Percentiles rank a stretch among this genome's conserved stretches.
Evolutionary conservation across 2,329 filamentous ascomycete species (phyloP).

Genomic region (Aspergillus arachidicola): DNA sequence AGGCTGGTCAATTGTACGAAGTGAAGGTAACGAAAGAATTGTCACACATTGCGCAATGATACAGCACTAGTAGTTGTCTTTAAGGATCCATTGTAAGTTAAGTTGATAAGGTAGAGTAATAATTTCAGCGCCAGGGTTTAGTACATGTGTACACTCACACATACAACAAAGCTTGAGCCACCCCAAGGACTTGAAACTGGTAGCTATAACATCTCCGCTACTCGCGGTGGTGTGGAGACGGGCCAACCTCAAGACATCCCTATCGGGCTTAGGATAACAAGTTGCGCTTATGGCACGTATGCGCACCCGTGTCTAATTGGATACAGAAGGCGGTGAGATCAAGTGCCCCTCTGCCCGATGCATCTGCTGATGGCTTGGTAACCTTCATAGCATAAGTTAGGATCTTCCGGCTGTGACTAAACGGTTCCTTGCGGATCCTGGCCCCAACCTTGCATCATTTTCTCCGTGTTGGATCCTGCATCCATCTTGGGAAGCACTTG

Average conservation of each 20-base stretch:
- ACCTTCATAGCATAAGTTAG: conserved; percentile 10
- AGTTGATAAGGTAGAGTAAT: background rate
- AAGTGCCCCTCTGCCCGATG: conserved; percentile 33
- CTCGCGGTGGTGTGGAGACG: background rate
- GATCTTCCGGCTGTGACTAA: conserved; percentile 8
- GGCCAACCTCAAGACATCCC: background rate
- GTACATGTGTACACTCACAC: background rate
- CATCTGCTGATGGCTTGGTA: conserved; percentile 17
- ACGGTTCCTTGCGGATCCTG: conserved; percentile 6
- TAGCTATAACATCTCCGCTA: background rate
- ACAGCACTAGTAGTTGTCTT: conserved; percentile 1
- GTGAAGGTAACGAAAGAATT: conserved; percentile 1
- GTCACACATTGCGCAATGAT: conserved; percentile 19
- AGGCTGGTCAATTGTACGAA: conserved; percentile 11
- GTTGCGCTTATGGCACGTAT: conserved; percentile 11
- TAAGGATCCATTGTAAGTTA: conserved; percentile 4
- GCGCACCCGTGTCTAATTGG: conserved; percentile 1
- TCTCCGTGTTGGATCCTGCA: background rate
- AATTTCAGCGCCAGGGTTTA: background rate
- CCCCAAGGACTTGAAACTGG: background rate
- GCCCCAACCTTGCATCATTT: conserved; percentile 1
- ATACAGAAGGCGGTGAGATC: conserved; percentile 26
- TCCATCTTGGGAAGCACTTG: background rate
- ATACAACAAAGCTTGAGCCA: background rate
- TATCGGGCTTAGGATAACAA: conserved; percentile 2